A percentile compares a stretch with the other conserved stretches of the same genome.
phyloP scores from a whole-genome alignment of 2,329 filamentous ascomycete genomes.

The Colletotrichum sp. region DNA sequence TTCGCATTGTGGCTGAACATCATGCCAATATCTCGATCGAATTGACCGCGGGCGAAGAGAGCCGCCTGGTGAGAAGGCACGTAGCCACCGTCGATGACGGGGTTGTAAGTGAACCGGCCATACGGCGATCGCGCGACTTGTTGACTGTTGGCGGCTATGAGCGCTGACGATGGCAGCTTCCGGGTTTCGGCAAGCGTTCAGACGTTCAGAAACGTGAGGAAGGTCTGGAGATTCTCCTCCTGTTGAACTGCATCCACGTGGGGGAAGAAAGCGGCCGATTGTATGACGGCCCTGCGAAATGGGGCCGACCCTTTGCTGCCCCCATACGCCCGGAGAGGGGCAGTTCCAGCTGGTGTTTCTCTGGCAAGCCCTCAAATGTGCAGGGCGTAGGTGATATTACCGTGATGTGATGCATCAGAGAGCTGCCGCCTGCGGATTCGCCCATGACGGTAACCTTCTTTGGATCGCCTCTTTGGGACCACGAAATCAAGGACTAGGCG shows the following conservation, averaged over 20 bases:
- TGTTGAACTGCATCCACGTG: not conserved
- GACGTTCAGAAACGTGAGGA: not conserved
- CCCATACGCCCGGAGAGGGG: not conserved
- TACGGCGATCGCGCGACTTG: not conserved
- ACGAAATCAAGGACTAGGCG: no score
- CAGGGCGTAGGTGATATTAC: not conserved
- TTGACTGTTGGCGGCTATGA: not conserved
- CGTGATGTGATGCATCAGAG: not conserved
- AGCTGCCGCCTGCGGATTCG: not conserved
- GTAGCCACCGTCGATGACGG: not conserved
- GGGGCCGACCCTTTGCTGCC: not conserved
- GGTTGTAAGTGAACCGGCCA: not conserved
- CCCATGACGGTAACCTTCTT: not conserved
- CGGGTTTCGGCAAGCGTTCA: not conserved
- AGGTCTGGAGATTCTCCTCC: not conserved
- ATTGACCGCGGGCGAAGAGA: not conserved
- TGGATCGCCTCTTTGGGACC: not conserved
- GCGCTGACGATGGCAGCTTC: not conserved
- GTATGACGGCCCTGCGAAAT: not conserved
- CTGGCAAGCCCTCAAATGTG: not conserved
- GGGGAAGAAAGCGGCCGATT: not conserved
- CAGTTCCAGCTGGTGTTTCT: not conserved
- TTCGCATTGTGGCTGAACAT: not conserved
- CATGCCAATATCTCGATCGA: not conserved
- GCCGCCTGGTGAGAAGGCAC: not conserved